A percentile compares a stretch with the other conserved stretches of the same genome.
These are phyloP conservation scores for Lactarius sp. DNA, from an alignment of 768 basidiomycete species.

Conservation along the genomic window DNA sequence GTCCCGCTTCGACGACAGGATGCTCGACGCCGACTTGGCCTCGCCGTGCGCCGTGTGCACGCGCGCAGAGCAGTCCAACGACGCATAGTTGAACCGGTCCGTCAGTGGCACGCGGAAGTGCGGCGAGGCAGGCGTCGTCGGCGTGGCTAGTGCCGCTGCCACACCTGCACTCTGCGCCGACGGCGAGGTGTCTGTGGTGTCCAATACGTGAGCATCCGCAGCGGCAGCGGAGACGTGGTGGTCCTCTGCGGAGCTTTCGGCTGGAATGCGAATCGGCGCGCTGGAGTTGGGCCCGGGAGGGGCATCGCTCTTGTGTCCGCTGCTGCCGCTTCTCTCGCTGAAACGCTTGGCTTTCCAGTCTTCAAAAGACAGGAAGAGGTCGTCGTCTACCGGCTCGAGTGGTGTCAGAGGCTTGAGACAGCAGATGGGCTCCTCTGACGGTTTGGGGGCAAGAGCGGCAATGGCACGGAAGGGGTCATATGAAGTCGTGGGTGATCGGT, in stretches of 20 bases:
- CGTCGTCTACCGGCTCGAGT: slow-evolving; percentile 46
- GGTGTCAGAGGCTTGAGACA: slow-evolving; percentile 53
- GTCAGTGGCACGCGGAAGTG: slow-evolving; percentile 70
- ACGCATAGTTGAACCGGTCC: slow-evolving; percentile 94
- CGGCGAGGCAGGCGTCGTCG: slow-evolving; percentile 41
- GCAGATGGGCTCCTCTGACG: slow-evolving; percentile 58
- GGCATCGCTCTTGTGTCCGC: slow-evolving; percentile 27
- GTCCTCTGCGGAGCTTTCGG: neutral
- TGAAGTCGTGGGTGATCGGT: slow-evolving; percentile 34
- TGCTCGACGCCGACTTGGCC: slow-evolving; percentile 76
- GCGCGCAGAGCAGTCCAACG: slow-evolving; percentile 87
- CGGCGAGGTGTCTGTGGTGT: neutral
- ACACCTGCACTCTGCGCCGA: neutral
- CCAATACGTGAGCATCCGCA: neutral
- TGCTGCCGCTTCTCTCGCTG: slow-evolving; percentile 36
- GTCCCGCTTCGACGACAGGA: slow-evolving; percentile 87
- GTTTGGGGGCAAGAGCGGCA: slow-evolving; percentile 42
- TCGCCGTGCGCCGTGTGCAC: slow-evolving; percentile 78
- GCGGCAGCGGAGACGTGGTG: neutral
- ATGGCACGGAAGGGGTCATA: slow-evolving; percentile 64
- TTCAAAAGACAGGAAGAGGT: slow-evolving; percentile 73
- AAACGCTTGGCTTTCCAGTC: slow-evolving; percentile 79
- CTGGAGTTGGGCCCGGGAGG: slow-evolving; percentile 2
- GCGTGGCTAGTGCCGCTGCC: neutral
- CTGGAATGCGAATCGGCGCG: neutral